Conservation (phyloP, 2,329 filamentous ascomycete genomes). For the Xylaria digitata region DNA sequence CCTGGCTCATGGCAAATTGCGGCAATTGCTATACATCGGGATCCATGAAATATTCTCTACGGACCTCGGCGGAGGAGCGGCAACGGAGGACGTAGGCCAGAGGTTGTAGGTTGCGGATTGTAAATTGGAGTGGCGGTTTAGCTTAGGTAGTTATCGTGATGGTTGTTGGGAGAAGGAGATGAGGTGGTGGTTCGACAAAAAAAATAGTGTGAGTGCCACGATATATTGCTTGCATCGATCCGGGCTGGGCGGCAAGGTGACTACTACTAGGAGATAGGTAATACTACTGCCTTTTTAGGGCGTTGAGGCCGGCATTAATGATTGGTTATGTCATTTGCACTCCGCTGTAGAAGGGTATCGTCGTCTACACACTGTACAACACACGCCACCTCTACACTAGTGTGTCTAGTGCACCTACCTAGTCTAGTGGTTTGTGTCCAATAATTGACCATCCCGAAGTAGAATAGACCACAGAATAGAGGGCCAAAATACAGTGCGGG, state of each 20-base stretch:
- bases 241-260: not conserved
- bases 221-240: conserved; percentile 17
- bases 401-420: not conserved
- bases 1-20: conserved; percentile 66
- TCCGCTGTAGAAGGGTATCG: not conserved
- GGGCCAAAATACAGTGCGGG: not conserved
- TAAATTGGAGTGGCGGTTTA: not conserved
- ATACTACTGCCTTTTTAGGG: too few relatives aligned
- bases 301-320: not conserved
- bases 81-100: not conserved
- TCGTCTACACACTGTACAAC: not conserved
- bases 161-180: not conserved
- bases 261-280: not conserved
- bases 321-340: conserved; percentile 16
- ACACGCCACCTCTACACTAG: not conserved
- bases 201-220: conserved; percentile 25
- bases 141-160: conserved; percentile 2
- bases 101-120: too few relatives aligned
- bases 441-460: not conserved
- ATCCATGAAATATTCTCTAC: conserved; percentile 34
- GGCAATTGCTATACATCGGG: conserved; percentile 38
- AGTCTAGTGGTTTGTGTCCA: not conserved
- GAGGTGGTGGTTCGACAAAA: conserved; percentile 13
- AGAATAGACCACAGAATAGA: not conserved
- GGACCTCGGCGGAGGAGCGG: not conserved